Evolutionary conservation across 1,284 basidiomycete genomes (phyloP).

Genomic region (Laetiporus sulphureus): DNA sequence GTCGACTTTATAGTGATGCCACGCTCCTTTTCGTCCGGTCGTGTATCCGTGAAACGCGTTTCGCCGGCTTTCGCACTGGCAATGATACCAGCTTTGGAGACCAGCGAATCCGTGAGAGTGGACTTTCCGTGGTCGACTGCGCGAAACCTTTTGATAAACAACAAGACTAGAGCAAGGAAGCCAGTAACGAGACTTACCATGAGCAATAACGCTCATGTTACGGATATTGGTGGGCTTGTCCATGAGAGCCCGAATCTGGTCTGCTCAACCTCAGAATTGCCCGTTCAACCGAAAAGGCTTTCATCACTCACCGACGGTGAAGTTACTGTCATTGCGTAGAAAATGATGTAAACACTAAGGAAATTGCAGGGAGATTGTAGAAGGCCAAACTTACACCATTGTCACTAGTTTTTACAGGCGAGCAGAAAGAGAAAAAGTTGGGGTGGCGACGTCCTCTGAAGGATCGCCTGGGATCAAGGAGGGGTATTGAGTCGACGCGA

Average conservation of each 20-base stretch:
- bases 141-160: slow-evolving; percentile 10
- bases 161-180: slow-evolving; percentile 7
- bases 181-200: slow-evolving; percentile 48
- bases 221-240: slow-evolving; percentile 89
- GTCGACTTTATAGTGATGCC: slow-evolving; percentile 99
- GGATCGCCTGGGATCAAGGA: slow-evolving; percentile 18
- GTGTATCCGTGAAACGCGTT: slow-evolving; percentile 96
- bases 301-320: slow-evolving; percentile 68
- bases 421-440: slow-evolving; percentile 21
- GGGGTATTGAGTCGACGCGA: slow-evolving; percentile 20
- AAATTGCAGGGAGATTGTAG: slow-evolving; percentile 27
- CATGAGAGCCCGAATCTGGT: slow-evolving; percentile 90
- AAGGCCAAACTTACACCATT: slow-evolving; percentile 65
- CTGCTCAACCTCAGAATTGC: slow-evolving; percentile 36
- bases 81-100: slow-evolving; percentile 99
- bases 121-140: slow-evolving; percentile 99
- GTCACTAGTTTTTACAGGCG: slow-evolving; percentile 40
- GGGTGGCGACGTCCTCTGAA: slow-evolving; percentile 17
- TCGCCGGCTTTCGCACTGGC: slow-evolving; percentile 94
- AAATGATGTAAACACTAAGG: slow-evolving; percentile 7
- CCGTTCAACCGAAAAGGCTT: background rate
- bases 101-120: slow-evolving; percentile 97
- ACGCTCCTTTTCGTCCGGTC: slow-evolving; percentile 99
- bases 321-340: slow-evolving; percentile 53
- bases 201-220: slow-evolving; percentile 99